Base-by-base conservation (phyloP, 805 yeast species). In the Jamesozyma piceae region DNA sequence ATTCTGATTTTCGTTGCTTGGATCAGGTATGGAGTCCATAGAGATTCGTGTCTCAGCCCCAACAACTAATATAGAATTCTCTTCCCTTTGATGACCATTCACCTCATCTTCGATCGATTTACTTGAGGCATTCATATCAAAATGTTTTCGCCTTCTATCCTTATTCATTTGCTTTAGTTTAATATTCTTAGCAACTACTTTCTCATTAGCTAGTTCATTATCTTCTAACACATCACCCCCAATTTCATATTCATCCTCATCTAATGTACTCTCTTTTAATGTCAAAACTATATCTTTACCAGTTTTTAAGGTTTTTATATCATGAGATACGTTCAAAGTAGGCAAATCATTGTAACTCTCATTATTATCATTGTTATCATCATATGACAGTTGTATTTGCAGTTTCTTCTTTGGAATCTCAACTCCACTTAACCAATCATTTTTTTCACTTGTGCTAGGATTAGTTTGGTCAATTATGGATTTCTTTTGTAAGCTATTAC, bases 201-300 rank as follows among this genome's bases (percentile, higher is more conserved):
- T 57, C 2, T 56, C 58, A 5, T 58, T 55, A 1, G 49, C 52
- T 5, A 50, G 42, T 4, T 52, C 46, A 27, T 53, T 53, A 40
- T 57, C 51, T 41, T 59, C 64, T 18, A 60, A 48, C 6, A 51
- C 47, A 41, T 54, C 60, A 19, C 45, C 62, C 42, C 38, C 58
- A 31, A 46, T 53, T 9, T 52, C 43, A 36, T 46, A 42, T 33
- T 48, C 59, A 37, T 54, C 60, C 13, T 58, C 65, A 8, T 59
- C 64, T 3, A 63, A 64, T 9, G 58, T 64, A 15, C 58, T 58
- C 27, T 64, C 72, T 64, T 75, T 71, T 39, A 82, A 63, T 0
- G 88, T 82, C 40, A 83, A 62, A 2, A 81, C 65, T 3, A 71
- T 64, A 22, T 66, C 70, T 4, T 62, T 56, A 1, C 67, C 74